Conservation (phyloP, 2,329 filamentous ascomycete genomes). For the Hypoxylon sp. region DNA sequence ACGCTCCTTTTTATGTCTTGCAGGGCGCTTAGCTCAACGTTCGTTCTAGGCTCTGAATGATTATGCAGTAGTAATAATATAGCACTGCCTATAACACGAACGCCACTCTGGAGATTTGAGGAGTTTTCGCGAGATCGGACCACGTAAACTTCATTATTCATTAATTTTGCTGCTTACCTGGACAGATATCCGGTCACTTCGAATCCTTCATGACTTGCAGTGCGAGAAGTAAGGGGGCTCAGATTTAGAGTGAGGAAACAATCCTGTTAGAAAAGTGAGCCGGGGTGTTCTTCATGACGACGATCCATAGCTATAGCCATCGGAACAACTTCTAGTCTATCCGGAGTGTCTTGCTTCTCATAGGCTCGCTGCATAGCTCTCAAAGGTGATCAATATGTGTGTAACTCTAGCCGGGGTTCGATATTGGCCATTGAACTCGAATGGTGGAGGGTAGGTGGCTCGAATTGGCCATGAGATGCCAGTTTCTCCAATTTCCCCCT, state of each 20-base stretch:
- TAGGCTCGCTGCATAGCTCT: slow-evolving; percentile 30
- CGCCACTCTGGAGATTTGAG: neutral
- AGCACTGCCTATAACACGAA: slow-evolving; percentile 1
- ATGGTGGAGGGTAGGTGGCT: slow-evolving; percentile 31
- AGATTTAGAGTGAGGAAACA: slow-evolving; percentile 6
- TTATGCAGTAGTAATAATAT: neutral
- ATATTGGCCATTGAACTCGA: slow-evolving; percentile 26
- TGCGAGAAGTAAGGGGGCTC: slow-evolving; percentile 10
- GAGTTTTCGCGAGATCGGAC: neutral
- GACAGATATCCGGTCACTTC: neutral
- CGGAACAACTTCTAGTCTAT: slow-evolving; percentile 16
- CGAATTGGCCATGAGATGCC: slow-evolving; percentile 44
- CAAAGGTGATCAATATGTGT: slow-evolving; percentile 12
- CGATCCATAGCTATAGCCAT: slow-evolving; percentile 21
- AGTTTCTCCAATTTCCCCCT: slow-evolving; percentile 45
- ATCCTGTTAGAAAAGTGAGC: neutral
- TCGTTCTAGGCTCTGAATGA: neutral
- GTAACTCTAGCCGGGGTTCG: slow-evolving; percentile 20
- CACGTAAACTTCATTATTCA: neutral
- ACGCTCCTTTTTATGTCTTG: slow-evolving; percentile 19
- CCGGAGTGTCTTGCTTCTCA: slow-evolving; percentile 23
- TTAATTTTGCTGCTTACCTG: neutral
- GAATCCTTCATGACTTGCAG: neutral
- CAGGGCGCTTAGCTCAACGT: slow-evolving; percentile 4
- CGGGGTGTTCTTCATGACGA: slow-evolving; percentile 24